Evolutionary conservation across 768 basidiomycete genomes (phyloP), one percentile per base, ranked within the genome.

Genomic region (Hirschioporus abietinus): DNA sequence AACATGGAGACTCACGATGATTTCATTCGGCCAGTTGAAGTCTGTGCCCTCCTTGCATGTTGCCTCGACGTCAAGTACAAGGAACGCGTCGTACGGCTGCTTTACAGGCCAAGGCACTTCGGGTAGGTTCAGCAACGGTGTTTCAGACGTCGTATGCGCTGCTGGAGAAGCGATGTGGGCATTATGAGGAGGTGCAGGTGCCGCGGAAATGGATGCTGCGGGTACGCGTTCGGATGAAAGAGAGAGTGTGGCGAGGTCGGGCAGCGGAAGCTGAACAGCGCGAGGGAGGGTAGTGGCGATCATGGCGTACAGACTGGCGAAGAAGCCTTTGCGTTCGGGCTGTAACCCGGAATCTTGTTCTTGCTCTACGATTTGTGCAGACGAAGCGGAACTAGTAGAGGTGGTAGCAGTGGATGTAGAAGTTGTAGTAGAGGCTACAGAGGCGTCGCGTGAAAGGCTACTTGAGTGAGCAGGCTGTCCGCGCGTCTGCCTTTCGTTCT

Each of bases 21-120:
- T 95, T 78, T 99, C 96, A 76, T 97, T 97, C 1, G 96, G 92
- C 78, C 88, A 96, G 65, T 89, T 85, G 69, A 94, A 92, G 71
- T 83, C 83, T 35, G 86, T 83, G 42, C 89, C 90, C 71, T 75
- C 76, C 59, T 83, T 74, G 71, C 94, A 96, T 1, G 94, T 96
- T 15, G 88, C 94, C 74, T 96, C 94, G 64, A 96, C 89, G 71
- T 98, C 96, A 65, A 96, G 81, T 36, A 97, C 89, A 20, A 97
- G 85, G 72, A 94, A 94, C 5, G 85, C 86, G 61, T 95, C 92
- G 72, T 86, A 91, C 0, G 85, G 77, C 65, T 86, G 84, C 67
- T 77, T 80, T 26, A 68, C 74, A 42, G 63, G 63, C 66, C 20
- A 58, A 30, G 30, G 30, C 30, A 30, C 30, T 30, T 30, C 30